These are phyloP conservation scores for Taphrina betulina DNA, from an alignment of 1,139 yeast genomes.

Conservation along the genomic window DNA sequence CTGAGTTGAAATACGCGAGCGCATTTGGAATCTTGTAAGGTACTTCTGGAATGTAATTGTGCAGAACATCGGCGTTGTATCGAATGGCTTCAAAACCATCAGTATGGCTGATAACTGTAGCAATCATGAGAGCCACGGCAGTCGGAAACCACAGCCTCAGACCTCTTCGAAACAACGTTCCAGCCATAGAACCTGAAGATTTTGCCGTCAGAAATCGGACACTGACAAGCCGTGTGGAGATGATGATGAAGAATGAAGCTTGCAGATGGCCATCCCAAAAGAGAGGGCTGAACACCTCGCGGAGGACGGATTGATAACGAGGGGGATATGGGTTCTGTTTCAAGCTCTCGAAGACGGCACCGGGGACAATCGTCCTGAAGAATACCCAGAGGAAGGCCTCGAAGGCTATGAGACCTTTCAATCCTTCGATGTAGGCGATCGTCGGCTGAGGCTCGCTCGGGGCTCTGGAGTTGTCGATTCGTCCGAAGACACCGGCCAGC, in stretches of 20 bases:
- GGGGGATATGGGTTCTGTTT: conserved; percentile 22
- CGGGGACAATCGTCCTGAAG: conserved; percentile 29
- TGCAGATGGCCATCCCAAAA: conserved; percentile 31
- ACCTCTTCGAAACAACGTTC: conserved; percentile 27
- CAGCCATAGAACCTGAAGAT: conserved; percentile 22
- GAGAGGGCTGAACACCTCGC: conserved; percentile 27
- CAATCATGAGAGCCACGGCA: conserved; percentile 26
- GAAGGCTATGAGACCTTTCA: conserved; percentile 27
- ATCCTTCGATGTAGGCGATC: conserved; percentile 13
- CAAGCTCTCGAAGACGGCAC: conserved; percentile 28
- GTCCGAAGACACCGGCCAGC: conserved; percentile 5
- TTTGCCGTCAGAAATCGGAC: conserved; percentile 10
- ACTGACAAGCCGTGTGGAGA: conserved; percentile 24
- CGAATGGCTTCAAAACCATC: conserved; percentile 16
- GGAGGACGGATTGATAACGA: conserved; percentile 27
- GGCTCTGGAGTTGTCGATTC: not conserved
- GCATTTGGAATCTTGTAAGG: conserved; percentile 28
- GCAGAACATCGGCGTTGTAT: conserved; percentile 14
- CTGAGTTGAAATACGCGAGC: conserved; percentile 28
- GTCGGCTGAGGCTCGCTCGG: conserved; percentile 4
- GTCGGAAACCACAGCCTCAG: conserved; percentile 28
- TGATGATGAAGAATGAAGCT: conserved; percentile 28
- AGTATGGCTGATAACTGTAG: conserved; percentile 12
- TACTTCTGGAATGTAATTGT: conserved; percentile 21
- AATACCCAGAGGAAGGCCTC: conserved; percentile 32